These are phyloP conservation scores for Trametes cinnabarina DNA, from an alignment of 768 basidiomycete species.

Conservation along the genomic window DNA sequence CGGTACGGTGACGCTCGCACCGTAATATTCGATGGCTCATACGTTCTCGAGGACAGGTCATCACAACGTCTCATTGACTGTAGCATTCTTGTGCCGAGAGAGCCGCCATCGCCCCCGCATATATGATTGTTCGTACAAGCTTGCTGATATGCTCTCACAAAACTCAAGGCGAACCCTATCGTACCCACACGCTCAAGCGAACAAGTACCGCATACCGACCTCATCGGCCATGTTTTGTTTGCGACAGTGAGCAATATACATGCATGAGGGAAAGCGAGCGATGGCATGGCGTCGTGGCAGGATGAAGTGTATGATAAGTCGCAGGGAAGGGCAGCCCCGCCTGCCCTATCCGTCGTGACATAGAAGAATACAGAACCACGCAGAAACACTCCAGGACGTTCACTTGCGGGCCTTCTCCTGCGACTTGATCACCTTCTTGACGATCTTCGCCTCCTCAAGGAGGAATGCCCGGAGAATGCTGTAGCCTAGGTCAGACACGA, in stretches of 20 bases:
- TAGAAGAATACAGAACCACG: constrained; percentile 15
- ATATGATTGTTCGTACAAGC: too few species aligned
- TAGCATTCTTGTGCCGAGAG: not conserved
- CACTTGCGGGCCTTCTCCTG: constrained; percentile 51
- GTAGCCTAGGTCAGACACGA: not conserved
- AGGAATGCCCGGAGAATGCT: constrained; percentile 98
- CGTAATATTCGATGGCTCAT: not conserved
- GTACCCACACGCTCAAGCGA: too few species aligned
- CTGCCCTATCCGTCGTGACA: constrained; percentile 15
- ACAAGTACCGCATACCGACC: constrained; percentile 26
- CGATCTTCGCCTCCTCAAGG: constrained; percentile 99
- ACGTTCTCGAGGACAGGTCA: not conserved
- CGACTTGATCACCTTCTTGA: constrained; percentile 98
- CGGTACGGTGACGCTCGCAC: not conserved
- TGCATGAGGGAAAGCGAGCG: constrained; percentile 27
- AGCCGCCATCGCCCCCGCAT: too few species aligned
- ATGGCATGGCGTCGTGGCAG: constrained; percentile 27
- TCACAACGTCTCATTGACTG: not conserved
- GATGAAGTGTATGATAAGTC: constrained; percentile 9
- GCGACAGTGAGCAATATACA: constrained; percentile 27
- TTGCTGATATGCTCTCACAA: too few species aligned
- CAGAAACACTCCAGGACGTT: constrained; percentile 2
- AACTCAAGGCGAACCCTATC: too few species aligned
- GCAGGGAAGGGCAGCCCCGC: constrained; percentile 7
- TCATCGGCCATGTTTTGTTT: constrained; percentile 30